Evolutionary conservation across 2,329 filamentous ascomycete genomes (phyloP), one percentile per base, ranked within the genome.

Genomic region (Cladobotryum mycophilum): DNA sequence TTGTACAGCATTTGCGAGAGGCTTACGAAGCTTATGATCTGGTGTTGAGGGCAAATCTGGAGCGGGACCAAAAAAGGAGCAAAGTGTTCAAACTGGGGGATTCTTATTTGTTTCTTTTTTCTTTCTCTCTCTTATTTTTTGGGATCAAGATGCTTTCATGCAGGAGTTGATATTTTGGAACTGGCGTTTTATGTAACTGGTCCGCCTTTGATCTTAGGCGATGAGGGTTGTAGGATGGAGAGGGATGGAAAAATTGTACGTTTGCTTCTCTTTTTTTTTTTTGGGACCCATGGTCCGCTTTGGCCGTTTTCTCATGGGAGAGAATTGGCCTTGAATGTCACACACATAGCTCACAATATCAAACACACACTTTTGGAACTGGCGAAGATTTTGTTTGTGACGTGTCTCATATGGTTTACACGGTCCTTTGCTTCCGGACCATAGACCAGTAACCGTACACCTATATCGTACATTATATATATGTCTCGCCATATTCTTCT

Each of bases 401-500:
- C 25, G 25, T 30, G 25, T 30, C 25, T 38, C 11, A 38, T 38
- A 38, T n/a, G 36, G 36, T 38, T 38, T 38, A 38, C 12, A 38
- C 36, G 17, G 36, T 17, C 36, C 36, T 38, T 38, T 38, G 14
- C 40, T 18, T 20, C 5, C 20, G 20, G 41, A 18, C 41, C 15
- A 42, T 42, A 8, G 8, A 42, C 20, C 42, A 33, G 17, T 34
- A 45, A 33, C 25, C 9, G n/a, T 45, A 22, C 22, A 45, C 30
- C 17, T 45, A 49, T 47, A 48, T 53, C 48, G 49, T 51, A 38
- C 35, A 45, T 30, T 7, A 30, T 30, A 2, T 30, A 47, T 55
- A 51, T 54, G 47, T 51, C 50, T 46, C 45, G 44, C n/a, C 46
- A 47, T 47, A 22, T 44, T 49, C 13, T 37, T 5, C 7, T n/a